A percentile compares a stretch with the other conserved stretches of the same genome.
Evolutionary conservation across 495 filamentous ascomycete species (phyloP).

Genomic region (Aspergillus incahuasiensis): DNA sequence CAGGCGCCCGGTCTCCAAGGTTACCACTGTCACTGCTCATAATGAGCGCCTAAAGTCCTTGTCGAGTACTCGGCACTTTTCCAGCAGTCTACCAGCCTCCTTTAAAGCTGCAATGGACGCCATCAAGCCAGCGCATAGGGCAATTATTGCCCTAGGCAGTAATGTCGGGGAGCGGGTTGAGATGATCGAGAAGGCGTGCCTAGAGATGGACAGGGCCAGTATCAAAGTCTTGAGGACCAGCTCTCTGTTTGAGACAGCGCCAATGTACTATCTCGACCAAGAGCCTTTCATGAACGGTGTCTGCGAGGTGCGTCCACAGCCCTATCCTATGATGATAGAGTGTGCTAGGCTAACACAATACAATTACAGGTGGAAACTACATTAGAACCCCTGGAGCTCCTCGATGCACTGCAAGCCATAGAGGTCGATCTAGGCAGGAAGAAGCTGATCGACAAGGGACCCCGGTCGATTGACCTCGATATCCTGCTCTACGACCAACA

Average conservation of each 20-base stretch:
- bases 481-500: slow-evolving; percentile 81
- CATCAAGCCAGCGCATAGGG: slow-evolving; percentile 41
- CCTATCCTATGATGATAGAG: not conserved
- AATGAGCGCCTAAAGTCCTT: slow-evolving; percentile 3
- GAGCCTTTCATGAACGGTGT: slow-evolving; percentile 86
- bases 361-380: slow-evolving; percentile 71
- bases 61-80: slow-evolving; percentile 21
- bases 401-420: slow-evolving; percentile 77
- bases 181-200: slow-evolving; percentile 78
- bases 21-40: not conserved
- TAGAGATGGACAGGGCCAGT: slow-evolving; percentile 62
- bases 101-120: slow-evolving; percentile 26
- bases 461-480: slow-evolving; percentile 89
- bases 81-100: slow-evolving; percentile 15
- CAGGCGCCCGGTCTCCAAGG: not conserved
- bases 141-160: slow-evolving; percentile 86
- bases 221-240: slow-evolving; percentile 79
- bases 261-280: slow-evolving; percentile 94
- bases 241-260: slow-evolving; percentile 85
- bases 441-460: slow-evolving; percentile 89
- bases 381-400: slow-evolving; percentile 65
- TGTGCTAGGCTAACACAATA: no score
- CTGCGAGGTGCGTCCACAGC: slow-evolving; percentile 63
- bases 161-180: slow-evolving; percentile 84
- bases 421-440: slow-evolving; percentile 72